Conservation (phyloP, 2,329 filamentous ascomycete genomes). For the Pseudogymnoascus sp. region DNA sequence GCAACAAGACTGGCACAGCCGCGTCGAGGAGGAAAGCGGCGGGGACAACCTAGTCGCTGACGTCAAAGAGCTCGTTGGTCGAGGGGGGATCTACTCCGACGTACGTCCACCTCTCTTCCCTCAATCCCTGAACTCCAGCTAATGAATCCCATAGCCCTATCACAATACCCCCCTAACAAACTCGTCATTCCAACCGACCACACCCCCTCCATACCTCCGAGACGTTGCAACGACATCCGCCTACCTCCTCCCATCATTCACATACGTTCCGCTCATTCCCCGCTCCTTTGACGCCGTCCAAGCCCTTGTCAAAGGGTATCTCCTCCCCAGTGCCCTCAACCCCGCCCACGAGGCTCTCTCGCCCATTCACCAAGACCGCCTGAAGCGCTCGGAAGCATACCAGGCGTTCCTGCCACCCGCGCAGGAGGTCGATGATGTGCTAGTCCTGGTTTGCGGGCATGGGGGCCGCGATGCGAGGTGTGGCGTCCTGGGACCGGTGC, state of each 20-base stretch:
- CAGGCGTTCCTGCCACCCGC: slow-evolving; percentile 47
- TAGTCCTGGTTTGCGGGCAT: slow-evolving; percentile 86
- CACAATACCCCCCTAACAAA: slow-evolving; percentile 73
- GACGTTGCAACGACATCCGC: slow-evolving; percentile 51
- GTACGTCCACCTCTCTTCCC: slow-evolving; percentile 37
- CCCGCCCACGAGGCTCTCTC: slow-evolving; percentile 49
- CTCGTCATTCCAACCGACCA: slow-evolving; percentile 58
- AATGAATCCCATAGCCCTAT: slow-evolving; percentile 56
- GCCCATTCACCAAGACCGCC: slow-evolving; percentile 46
- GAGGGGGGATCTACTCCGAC: slow-evolving; percentile 58
- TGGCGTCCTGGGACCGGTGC: slow-evolving; percentile 67
- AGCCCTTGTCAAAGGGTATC: slow-evolving; percentile 54
- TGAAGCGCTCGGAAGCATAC: slow-evolving; percentile 44
- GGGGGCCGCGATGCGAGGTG: slow-evolving; percentile 74
- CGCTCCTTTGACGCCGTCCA: slow-evolving; percentile 48
- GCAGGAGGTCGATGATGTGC: slow-evolving; percentile 53
- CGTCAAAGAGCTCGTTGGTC: slow-evolving; percentile 60
- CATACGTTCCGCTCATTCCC: slow-evolving; percentile 66
- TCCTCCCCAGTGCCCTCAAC: slow-evolving; percentile 56
- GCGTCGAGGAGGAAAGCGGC: slow-evolving; percentile 73
- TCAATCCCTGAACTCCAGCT: background rate
- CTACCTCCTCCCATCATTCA: slow-evolving; percentile 76
- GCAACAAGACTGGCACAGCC: slow-evolving; percentile 69
- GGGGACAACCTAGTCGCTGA: slow-evolving; percentile 61
- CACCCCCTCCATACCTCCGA: slow-evolving; percentile 28